Evolutionary conservation across 768 basidiomycete species (phyloP), one percentile per base, ranked within the genome.

Genomic region (Mycena galericulata): DNA sequence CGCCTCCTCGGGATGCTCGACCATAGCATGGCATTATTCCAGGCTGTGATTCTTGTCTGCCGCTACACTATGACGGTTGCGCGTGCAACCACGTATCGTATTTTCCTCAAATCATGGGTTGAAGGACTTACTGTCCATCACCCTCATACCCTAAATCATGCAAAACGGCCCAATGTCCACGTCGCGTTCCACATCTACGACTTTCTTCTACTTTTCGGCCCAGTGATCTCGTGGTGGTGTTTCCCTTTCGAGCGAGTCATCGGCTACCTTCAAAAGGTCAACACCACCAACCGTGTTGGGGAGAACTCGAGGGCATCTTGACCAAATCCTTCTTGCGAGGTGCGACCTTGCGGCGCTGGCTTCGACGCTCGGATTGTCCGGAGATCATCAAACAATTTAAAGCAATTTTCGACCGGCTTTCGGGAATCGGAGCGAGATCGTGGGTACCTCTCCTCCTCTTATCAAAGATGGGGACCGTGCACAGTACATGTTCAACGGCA

Each of bases 161-260:
- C n/a, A 1, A 32, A 68, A 4, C 36, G 65, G 6, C 65, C 73
- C 22, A 81, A 79, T 47, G 22, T 75, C 18, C 81, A 82, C 56
- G 69, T 75, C 18, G 71, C 77, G 0, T 73, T 82, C 51, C 83
- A 83, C 62, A 57, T 84, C 10, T 69, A 75, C 17, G 75, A 82
- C 20, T 82, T 81, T 57, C 71, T 82, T 4, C n/a, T 73, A 0
- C 69, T 77, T 9, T 83, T 82, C 61, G 79, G 84, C 0, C 81
- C 81, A 12, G 71, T 80, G 1, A 73, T 70, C 4, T 77, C 76
- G 0, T 85, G 82, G 84, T 84, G 79, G 80, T 75, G 72, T 34
- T 84, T 81, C 66, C 79, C 79, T 0, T 83, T 82, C 60, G 79
- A 85, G 68, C 69, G 72, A 0, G 55, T 82, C 20, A 83, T 84